These are phyloP conservation scores for Suhomyces tanzawaensis DNA, from an alignment of 805 yeast genomes.

Conservation along the genomic window DNA sequence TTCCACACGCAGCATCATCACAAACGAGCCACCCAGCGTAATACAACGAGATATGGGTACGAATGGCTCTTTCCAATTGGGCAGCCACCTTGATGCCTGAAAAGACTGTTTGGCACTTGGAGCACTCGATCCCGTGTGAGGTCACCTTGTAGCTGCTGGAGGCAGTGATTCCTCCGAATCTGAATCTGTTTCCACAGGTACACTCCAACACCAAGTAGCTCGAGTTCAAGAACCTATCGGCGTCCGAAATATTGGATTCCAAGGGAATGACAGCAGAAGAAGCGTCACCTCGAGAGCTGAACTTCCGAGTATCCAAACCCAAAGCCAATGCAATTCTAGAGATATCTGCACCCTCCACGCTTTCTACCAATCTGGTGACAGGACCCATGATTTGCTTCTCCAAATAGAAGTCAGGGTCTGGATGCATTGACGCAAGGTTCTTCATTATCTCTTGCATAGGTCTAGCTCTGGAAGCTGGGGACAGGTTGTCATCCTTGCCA, in stretches of 20 bases:
- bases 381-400: conserved; percentile 91
- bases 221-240: conserved; percentile 74
- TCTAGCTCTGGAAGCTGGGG: conserved; percentile 79
- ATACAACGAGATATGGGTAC: conserved; percentile 68
- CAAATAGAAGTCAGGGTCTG: conserved; percentile 77
- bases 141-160: conserved; percentile 61
- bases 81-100: conserved; percentile 55
- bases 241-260: conserved; percentile 77
- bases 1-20: conserved; percentile 81
- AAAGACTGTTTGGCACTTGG: conserved; percentile 53
- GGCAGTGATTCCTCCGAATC: conserved; percentile 71
- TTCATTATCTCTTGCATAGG: conserved; percentile 70
- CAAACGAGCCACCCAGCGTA: conserved; percentile 87
- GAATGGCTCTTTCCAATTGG: conserved; percentile 72
- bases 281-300: conserved; percentile 39
- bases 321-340: conserved; percentile 72
- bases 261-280: conserved; percentile 48
- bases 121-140: conserved; percentile 70
- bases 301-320: conserved; percentile 72
- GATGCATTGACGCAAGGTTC: conserved; percentile 49
- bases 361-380: conserved; percentile 79
- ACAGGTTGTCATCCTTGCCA: conserved; percentile 30
- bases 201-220: conserved; percentile 58
- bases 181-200: conserved; percentile 57
- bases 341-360: conserved; percentile 83